Evolutionary conservation across 129 eudicot genomes (phyloP).

Genomic region (Gnaphalium uliginosum): DNA sequence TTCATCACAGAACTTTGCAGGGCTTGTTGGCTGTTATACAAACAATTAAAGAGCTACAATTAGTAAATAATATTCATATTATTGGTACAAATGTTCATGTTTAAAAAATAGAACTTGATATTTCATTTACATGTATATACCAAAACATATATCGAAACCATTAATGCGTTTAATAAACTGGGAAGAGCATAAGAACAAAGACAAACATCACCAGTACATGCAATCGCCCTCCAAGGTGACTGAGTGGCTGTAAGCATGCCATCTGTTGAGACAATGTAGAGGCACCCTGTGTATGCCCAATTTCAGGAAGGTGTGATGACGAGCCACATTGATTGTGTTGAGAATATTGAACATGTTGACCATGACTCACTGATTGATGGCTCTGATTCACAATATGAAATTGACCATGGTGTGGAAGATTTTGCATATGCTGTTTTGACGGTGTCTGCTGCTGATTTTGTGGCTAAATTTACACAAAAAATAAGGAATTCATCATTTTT

Average conservation of each 20-base stretch:
- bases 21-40: constrained; percentile 64
- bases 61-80: background rate
- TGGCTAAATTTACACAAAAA: constrained; percentile 26
- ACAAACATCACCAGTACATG: constrained; percentile 60
- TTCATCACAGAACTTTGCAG: constrained; percentile 97
- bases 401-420: constrained; percentile 60
- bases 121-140: background rate
- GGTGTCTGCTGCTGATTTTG: constrained; percentile 69
- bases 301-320: constrained; percentile 59
- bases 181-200: background rate
- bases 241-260: constrained; percentile 63
- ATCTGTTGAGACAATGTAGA: constrained; percentile 65
- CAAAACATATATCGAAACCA: background rate
- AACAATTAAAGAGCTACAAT: background rate
- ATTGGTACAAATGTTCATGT: background rate
- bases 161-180: no score
- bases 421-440: constrained; percentile 65
- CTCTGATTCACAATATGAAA: constrained; percentile 63
- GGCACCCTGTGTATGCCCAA: constrained; percentile 62
- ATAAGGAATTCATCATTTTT: background rate
- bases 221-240: constrained; percentile 77
- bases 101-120: background rate
- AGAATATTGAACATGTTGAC: constrained; percentile 55
- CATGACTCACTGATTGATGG: constrained; percentile 57
- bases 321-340: constrained; percentile 70